Percentiles rank a stretch among this genome's conserved stretches.
Evolutionary conservation across 2,329 filamentous ascomycete species (phyloP).

Genomic region (Triangularia setosa): DNA sequence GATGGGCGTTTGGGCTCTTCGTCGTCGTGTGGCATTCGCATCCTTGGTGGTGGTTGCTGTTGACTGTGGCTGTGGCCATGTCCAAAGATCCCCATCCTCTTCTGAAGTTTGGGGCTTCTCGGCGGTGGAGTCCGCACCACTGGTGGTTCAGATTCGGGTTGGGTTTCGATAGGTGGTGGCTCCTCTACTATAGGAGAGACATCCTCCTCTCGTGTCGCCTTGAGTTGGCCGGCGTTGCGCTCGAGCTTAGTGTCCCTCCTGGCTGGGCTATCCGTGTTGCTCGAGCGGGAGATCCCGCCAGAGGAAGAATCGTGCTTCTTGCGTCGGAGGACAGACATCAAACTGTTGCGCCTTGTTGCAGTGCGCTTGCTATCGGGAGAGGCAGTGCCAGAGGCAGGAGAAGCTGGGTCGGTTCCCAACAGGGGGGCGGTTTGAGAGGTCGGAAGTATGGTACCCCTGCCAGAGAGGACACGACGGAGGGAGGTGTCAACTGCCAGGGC

Average conservation of each 20-base stretch:
- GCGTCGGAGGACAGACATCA: slow-evolving; percentile 61
- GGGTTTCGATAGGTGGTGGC: neutral
- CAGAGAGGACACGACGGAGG: slow-evolving; percentile 42
- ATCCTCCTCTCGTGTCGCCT: slow-evolving; percentile 36
- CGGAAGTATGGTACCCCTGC: slow-evolving; percentile 34
- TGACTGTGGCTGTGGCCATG: neutral
- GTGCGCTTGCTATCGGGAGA: slow-evolving; percentile 7
- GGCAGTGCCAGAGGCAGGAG: slow-evolving; percentile 7
- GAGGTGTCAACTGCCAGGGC: neutral
- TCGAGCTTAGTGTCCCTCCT: slow-evolving; percentile 61
- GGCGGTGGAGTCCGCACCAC: slow-evolving; percentile 9
- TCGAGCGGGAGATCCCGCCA: slow-evolving; percentile 51
- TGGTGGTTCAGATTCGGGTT: neutral
- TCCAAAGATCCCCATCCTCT: slow-evolving; percentile 8
- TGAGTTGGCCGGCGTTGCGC: slow-evolving; percentile 51
- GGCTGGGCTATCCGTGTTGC: slow-evolving; percentile 53
- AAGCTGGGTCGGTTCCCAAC: slow-evolving; percentile 17
- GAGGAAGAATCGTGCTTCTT: slow-evolving; percentile 50
- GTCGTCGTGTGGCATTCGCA: slow-evolving; percentile 12
- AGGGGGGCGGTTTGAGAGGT: slow-evolving; percentile 24
- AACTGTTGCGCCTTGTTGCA: slow-evolving; percentile 43
- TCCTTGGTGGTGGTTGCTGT: neutral
- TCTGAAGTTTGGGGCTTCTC: slow-evolving; percentile 22
- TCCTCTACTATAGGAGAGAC: neutral
- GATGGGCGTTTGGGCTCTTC: slow-evolving; percentile 29